Evolutionary conservation across 139 green algal species (phyloP).

Genomic region (Coccomyxa sp.): DNA sequence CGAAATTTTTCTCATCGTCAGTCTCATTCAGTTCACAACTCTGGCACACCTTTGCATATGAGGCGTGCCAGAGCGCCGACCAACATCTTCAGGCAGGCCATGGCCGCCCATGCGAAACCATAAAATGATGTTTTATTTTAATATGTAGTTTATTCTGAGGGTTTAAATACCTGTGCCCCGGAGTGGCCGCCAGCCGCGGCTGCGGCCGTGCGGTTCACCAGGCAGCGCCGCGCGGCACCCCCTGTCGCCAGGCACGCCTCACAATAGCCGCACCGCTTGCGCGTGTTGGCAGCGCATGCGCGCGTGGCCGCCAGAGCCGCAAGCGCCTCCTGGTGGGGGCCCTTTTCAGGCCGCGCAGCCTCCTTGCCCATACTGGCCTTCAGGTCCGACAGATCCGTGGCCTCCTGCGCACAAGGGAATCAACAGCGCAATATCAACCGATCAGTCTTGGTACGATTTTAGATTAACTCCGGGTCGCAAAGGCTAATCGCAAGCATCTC

Average conservation of each 20-base stretch:
- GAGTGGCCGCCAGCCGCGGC: slow-evolving; percentile 57
- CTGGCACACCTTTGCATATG: neutral
- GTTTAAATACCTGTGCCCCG: slow-evolving; percentile 37
- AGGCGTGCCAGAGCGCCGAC: neutral
- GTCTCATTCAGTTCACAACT: neutral
- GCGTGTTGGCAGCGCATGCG: slow-evolving; percentile 38
- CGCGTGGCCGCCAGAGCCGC: slow-evolving; percentile 28
- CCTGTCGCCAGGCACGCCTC: slow-evolving; percentile 37
- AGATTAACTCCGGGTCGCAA: no score
- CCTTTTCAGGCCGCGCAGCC: neutral
- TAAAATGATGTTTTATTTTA: neutral
- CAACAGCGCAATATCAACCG: neutral
- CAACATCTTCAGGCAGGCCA: neutral
- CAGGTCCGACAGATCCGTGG: neutral
- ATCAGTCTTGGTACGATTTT: neutral
- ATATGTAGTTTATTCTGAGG: neutral
- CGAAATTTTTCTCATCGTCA: neutral
- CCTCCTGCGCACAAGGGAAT: neutral
- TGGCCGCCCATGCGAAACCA: neutral
- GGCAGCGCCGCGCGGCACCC: slow-evolving; percentile 48
- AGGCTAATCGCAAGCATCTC: no score
- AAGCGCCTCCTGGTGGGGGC: neutral
- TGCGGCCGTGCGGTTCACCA: slow-evolving; percentile 61
- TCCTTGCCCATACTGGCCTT: neutral
- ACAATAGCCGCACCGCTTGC: slow-evolving; percentile 46